Conservation (phyloP, 164 flowering plant genomes). For the Chimonanthus praecox region DNA sequence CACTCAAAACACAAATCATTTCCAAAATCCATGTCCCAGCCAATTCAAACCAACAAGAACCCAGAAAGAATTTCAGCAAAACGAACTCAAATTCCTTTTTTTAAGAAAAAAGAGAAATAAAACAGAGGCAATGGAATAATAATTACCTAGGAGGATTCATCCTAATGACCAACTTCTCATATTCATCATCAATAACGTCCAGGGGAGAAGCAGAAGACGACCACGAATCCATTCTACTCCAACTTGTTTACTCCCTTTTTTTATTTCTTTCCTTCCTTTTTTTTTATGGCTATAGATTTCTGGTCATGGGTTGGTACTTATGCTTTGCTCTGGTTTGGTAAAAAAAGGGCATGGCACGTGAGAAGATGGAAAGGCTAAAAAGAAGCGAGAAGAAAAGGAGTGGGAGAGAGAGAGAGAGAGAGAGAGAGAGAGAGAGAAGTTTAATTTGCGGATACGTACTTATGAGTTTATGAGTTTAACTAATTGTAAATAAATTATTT, state of each 20-base stretch:
- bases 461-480: too few relatives aligned
- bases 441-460: too few relatives aligned
- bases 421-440: too few relatives aligned
- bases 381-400: not conserved
- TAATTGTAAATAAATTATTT: too few relatives aligned
- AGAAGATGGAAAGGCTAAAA: not conserved
- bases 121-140: not conserved
- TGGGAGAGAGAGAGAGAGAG: not conserved
- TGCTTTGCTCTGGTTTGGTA: not conserved
- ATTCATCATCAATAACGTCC: constrained; percentile 43
- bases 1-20: not conserved
- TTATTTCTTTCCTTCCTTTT: not conserved
- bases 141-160: constrained; percentile 84
- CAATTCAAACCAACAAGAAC: not conserved
- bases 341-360: not conserved
- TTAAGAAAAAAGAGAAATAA: not conserved
- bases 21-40: not conserved
- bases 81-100: not conserved
- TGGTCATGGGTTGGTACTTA: not conserved
- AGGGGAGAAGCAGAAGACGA: constrained; percentile 30
- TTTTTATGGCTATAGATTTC: not conserved
- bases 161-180: constrained; percentile 65
- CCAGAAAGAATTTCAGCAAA: not conserved
- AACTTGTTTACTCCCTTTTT: too few relatives aligned
- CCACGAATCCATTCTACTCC: constrained; percentile 52